Evolutionary conservation across 2,329 filamentous ascomycete species (phyloP).

Genomic region (Xylariaceae sp.): DNA sequence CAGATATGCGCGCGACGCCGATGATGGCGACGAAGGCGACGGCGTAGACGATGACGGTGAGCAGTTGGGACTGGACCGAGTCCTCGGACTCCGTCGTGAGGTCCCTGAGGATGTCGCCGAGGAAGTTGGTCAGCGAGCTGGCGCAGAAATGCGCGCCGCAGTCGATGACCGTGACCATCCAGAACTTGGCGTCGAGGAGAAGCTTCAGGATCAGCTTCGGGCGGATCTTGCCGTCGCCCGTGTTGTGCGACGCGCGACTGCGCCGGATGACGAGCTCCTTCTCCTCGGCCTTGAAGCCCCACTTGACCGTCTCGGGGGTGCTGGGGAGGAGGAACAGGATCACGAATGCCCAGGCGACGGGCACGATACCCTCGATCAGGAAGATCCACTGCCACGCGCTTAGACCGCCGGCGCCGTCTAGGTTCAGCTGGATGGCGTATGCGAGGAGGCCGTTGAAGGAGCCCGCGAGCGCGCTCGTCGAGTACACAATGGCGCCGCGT

Average conservation of each 20-base stretch:
- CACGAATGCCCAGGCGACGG: conserved; percentile 16
- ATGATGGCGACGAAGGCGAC: conserved; percentile 18
- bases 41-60: conserved; percentile 21
- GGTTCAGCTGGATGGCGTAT: conserved; percentile 12
- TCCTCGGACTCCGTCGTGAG: not conserved
- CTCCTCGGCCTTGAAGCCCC: conserved; percentile 11
- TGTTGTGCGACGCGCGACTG: conserved; percentile 14
- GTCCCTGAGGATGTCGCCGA: conserved; percentile 1
- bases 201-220: conserved; percentile 9
- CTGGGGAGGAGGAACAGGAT: conserved; percentile 12
- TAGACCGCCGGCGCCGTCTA: conserved; percentile 14
- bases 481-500: conserved; percentile 19
- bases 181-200: conserved; percentile 16
- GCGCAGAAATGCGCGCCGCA: conserved; percentile 19
- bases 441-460: conserved; percentile 22
- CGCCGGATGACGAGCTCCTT: conserved; percentile 10
- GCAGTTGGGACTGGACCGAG: conserved; percentile 11
- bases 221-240: conserved; percentile 8
- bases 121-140: conserved; percentile 12
- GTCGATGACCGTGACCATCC: conserved; percentile 16
- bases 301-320: conserved; percentile 10
- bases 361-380: conserved; percentile 19
- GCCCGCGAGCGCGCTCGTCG: conserved; percentile 13
- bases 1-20: conserved; percentile 6
- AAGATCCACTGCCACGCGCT: conserved; percentile 20